Percentiles rank a stretch among this genome's conserved stretches.
Conservation (phyloP, 495 filamentous ascomycete species). For the Penicillium bovifimosum region DNA sequence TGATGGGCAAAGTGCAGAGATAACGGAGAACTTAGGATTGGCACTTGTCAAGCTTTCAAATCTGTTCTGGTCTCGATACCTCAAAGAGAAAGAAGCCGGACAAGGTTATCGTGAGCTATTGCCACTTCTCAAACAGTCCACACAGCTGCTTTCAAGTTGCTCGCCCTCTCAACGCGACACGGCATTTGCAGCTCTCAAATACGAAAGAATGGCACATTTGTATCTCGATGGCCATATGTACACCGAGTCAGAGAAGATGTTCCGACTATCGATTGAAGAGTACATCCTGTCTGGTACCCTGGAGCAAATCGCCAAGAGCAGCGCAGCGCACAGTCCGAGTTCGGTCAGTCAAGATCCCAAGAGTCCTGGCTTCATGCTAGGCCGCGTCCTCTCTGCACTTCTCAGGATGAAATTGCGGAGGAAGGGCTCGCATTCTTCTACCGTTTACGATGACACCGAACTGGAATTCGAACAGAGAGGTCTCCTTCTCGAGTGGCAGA, state of each 20-base stretch:
- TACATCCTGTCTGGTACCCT: slow-evolving; percentile 43
- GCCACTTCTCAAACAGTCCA: slow-evolving; percentile 45
- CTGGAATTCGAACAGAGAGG: slow-evolving; percentile 36
- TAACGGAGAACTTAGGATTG: slow-evolving; percentile 21
- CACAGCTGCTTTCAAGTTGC: slow-evolving; percentile 38
- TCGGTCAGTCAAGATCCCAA: slow-evolving; percentile 30
- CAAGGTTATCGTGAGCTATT: slow-evolving; percentile 33
- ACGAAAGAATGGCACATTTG: slow-evolving; percentile 47
- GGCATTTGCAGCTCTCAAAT: slow-evolving; percentile 49
- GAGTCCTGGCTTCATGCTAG: slow-evolving; percentile 39
- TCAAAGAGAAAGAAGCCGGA: slow-evolving; percentile 43
- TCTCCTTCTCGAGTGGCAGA: slow-evolving; percentile 53
- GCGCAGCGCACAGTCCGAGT: slow-evolving; percentile 22
- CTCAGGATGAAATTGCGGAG: slow-evolving; percentile 39
- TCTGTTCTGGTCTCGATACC: slow-evolving; percentile 65
- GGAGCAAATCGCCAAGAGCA: slow-evolving; percentile 25
- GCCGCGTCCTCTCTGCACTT: slow-evolving; percentile 42
- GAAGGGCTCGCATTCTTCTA: slow-evolving; percentile 18
- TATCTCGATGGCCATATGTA: slow-evolving; percentile 36
- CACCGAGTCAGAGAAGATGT: slow-evolving; percentile 34
- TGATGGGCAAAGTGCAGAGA: slow-evolving; percentile 20
- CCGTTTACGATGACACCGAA: slow-evolving; percentile 40
- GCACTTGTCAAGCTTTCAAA: slow-evolving; percentile 60
- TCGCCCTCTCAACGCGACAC: slow-evolving; percentile 36
- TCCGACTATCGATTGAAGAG: slow-evolving; percentile 41